A percentile compares a stretch with the other conserved stretches of the same genome.
Conservation (phyloP, 2,329 filamentous ascomycete genomes). For the Lasiodiplodia hormozganensis region DNA sequence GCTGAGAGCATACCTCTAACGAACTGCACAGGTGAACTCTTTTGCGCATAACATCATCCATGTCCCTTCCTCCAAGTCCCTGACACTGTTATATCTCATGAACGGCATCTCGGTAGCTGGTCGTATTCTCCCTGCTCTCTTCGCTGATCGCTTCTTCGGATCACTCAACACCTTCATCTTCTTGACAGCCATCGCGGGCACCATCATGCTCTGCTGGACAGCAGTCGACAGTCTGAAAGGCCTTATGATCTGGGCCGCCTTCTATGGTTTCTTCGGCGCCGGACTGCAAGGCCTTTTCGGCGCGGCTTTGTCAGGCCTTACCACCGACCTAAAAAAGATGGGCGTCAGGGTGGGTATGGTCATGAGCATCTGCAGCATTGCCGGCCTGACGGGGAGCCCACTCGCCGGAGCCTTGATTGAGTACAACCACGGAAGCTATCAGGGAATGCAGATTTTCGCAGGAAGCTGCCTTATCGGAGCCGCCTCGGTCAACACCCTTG, state of each 20-base stretch:
- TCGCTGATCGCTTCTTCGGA: conserved; percentile 52
- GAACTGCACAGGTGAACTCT: conserved; percentile 50
- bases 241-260: conserved; percentile 37
- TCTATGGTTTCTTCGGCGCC: conserved; percentile 54
- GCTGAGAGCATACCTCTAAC: conserved; percentile 33
- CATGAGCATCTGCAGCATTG: conserved; percentile 54
- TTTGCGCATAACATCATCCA: conserved; percentile 61
- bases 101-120: conserved; percentile 63
- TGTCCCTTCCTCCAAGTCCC: conserved; percentile 58
- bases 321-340: conserved; percentile 54
- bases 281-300: conserved; percentile 56
- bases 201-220: conserved; percentile 55
- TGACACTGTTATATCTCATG: conserved; percentile 63
- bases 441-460: conserved; percentile 47
- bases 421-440: conserved; percentile 48
- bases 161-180: conserved; percentile 51
- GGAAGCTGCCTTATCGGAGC: conserved; percentile 23
- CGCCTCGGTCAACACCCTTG: neutral
- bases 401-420: conserved; percentile 56
- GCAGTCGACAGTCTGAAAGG: conserved; percentile 49
- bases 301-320: conserved; percentile 51
- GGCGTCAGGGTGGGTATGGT: conserved; percentile 58
- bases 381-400: conserved; percentile 54
- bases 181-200: conserved; percentile 45
- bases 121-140: conserved; percentile 55